A percentile compares a stretch with the other conserved stretches of the same genome.
These are phyloP conservation scores for Friedmanniomyces endolithicus DNA, from an alignment of 495 filamentous ascomycete genomes.

Conservation along the genomic window DNA sequence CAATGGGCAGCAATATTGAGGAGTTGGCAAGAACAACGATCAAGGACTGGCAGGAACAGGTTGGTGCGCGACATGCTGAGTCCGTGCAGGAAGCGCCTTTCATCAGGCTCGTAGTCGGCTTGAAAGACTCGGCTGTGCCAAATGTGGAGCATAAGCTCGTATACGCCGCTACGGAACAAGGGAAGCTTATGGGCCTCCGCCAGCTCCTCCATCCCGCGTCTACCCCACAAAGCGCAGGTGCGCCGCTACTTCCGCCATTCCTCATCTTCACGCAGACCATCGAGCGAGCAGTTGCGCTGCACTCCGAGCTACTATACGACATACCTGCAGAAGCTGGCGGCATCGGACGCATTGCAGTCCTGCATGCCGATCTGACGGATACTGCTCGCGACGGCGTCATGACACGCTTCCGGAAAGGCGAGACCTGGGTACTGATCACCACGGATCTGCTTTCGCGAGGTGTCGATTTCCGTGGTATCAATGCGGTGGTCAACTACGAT, in stretches of 20 bases:
- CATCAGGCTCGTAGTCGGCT: conserved; percentile 76
- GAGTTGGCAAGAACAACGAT: conserved; percentile 54
- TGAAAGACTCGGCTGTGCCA: conserved; percentile 89
- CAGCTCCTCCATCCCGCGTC: conserved; percentile 73
- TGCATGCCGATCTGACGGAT: conserved; percentile 78
- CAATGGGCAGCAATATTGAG: conserved; percentile 89
- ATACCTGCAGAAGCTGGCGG: conserved; percentile 81
- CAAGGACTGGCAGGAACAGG: conserved; percentile 33
- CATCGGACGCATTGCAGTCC: conserved; percentile 71
- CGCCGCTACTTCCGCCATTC: conserved; percentile 71
- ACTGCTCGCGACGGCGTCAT: conserved; percentile 63
- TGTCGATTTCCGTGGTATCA: conserved; percentile 83
- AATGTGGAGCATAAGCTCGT: conserved; percentile 79
- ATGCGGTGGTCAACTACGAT: conserved; percentile 94
- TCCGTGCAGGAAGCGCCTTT: conserved; percentile 37
- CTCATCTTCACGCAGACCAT: conserved; percentile 94
- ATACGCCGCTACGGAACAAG: conserved; percentile 84
- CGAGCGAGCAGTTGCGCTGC: conserved; percentile 70
- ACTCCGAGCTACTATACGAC: conserved; percentile 86
- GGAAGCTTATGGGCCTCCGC: conserved; percentile 82
- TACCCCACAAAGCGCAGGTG: conserved; percentile 32
- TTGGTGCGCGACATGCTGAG: conserved; percentile 22
- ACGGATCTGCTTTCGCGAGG: conserved; percentile 86
- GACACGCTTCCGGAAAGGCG: conserved; percentile 77
- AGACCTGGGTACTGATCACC: conserved; percentile 92